These are phyloP conservation scores for Herpetospermum pedunculosum DNA, from an alignment of 306 rosid genomes.

Conservation along the genomic window DNA sequence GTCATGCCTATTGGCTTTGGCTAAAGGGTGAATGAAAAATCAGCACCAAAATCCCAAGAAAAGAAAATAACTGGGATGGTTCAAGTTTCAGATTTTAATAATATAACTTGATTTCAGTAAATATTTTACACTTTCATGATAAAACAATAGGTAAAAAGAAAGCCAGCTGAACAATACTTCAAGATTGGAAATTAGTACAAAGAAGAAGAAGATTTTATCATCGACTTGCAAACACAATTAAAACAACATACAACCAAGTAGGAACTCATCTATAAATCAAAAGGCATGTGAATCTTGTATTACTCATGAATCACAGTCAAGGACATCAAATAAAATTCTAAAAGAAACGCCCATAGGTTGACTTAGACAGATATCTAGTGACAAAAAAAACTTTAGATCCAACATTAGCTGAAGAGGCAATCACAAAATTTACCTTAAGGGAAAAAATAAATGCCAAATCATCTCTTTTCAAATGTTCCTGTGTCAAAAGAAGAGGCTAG, in stretches of 20 bases:
- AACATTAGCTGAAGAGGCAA: neutral
- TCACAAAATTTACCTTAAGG: conserved; percentile 51
- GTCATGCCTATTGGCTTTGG: neutral
- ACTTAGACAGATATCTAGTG: neutral
- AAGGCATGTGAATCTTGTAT: neutral
- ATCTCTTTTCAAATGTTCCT: conserved; percentile 89
- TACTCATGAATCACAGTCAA: neutral
- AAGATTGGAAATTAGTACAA: neutral
- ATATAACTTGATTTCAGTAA: neutral
- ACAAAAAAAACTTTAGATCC: neutral
- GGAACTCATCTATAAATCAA: neutral
- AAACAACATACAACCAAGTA: neutral
- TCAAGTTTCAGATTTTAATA: neutral
- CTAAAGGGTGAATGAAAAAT: neutral
- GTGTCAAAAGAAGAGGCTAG: conserved; percentile 11
- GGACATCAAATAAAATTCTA: neutral
- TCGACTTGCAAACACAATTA: neutral
- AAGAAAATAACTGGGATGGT: neutral
- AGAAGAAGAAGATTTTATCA: neutral
- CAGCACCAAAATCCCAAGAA: neutral
- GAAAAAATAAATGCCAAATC: conserved; percentile 77
- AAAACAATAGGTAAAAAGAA: neutral
- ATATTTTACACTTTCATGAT: neutral
- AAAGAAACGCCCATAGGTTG: neutral
- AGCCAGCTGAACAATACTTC: neutral